Percentiles rank a stretch among this genome's conserved stretches.
phyloP scores from a whole-genome alignment of 768 basidiomycete genomes.

The Macrolepiota dolichaula region DNA sequence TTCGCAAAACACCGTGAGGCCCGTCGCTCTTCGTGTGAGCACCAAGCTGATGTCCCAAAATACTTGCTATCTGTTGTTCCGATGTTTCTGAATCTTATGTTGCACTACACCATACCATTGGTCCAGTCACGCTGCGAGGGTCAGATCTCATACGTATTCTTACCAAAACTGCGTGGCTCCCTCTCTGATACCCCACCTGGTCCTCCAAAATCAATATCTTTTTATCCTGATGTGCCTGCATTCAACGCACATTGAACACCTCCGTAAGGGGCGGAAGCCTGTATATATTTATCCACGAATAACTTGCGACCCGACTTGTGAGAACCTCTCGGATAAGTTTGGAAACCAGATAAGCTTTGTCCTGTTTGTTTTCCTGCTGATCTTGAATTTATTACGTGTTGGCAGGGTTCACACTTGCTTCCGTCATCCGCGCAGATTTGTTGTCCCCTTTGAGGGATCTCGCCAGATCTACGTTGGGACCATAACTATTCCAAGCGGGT shows the following conservation, averaged over 20 bases:
- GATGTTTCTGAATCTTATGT: neutral
- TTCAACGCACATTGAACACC: slow-evolving; percentile 1
- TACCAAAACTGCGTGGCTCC: too few relatives aligned
- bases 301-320: neutral
- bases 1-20: neutral
- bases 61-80: too few relatives aligned
- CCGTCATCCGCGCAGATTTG: slow-evolving; percentile 8
- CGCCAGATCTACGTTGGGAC: neutral
- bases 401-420: neutral
- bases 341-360: slow-evolving; percentile 9
- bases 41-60: neutral
- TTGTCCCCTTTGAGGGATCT: slow-evolving; percentile 7
- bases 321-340: neutral
- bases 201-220: neutral
- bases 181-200: neutral
- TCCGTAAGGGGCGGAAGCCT: slow-evolving; percentile 6
- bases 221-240: neutral
- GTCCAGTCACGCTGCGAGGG: neutral
- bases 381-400: neutral
- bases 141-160: neutral
- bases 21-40: neutral
- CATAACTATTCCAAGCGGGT: neutral
- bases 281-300: neutral
- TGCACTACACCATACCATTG: neutral
- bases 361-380: neutral